Conservation (phyloP, 306 rosid genomes). For the Pueraria montana region DNA sequence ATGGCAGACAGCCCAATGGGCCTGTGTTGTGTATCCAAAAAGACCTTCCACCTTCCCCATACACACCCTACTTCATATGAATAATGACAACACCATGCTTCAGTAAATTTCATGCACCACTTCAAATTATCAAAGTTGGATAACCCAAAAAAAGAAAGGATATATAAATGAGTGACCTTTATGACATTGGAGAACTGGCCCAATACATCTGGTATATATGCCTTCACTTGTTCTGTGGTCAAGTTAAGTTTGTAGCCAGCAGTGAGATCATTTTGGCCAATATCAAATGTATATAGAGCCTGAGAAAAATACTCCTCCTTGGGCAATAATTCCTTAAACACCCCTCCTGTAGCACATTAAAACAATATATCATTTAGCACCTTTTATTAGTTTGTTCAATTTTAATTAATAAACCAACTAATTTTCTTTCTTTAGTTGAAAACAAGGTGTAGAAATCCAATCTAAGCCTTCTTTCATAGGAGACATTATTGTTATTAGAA, state of each 20-base stretch:
- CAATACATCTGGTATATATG: conserved; percentile 62
- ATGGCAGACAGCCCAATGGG: conserved; percentile 67
- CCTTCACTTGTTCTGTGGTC: conserved; percentile 61
- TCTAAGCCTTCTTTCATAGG: too few species aligned
- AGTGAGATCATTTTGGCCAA: conserved; percentile 74
- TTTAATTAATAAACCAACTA: not conserved
- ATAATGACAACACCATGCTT: not conserved
- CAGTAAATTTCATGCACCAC: not conserved
- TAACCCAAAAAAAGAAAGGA: not conserved
- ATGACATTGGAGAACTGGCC: conserved; percentile 59
- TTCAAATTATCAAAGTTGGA: not conserved
- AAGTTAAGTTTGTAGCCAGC: conserved; percentile 67
- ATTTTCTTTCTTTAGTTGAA: not conserved
- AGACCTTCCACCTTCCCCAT: conserved; percentile 60
- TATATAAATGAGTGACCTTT: conserved; percentile 46
- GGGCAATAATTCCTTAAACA: conserved; percentile 60
- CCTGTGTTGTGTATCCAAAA: conserved; percentile 89
- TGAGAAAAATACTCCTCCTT: conserved; percentile 53
- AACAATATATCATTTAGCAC: not conserved
- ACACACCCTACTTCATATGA: conserved; percentile 51
- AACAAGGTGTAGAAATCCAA: not conserved
- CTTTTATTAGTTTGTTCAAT: not conserved
- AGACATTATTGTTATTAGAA: too few species aligned
- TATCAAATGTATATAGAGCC: conserved; percentile 71
- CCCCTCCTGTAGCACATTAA: conserved; percentile 44